A percentile compares a stretch with the other conserved stretches of the same genome.
phyloP scores from a whole-genome alignment of 2,329 filamentous ascomycete genomes.

The Cryphonectria nitschkei region DNA sequence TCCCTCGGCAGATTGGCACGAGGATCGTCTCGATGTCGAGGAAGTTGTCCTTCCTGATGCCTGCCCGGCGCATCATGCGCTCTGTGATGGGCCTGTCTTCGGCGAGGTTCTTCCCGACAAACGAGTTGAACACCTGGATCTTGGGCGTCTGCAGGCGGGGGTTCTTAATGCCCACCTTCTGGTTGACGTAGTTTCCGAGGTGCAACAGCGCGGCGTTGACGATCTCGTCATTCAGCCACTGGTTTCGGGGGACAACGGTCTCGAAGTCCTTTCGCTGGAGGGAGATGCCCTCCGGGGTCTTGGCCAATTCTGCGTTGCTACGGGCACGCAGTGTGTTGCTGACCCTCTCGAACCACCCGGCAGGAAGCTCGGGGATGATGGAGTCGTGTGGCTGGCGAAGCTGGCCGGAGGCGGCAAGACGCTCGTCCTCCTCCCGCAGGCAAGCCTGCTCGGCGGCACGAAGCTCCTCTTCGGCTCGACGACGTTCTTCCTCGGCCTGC shows the following conservation, averaged over 20 bases:
- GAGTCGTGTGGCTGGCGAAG: conserved; percentile 35
- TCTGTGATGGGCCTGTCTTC: conserved; percentile 52
- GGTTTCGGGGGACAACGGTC: conserved; percentile 58
- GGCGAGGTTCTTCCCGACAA: conserved; percentile 63
- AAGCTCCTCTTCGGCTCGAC: conserved; percentile 31
- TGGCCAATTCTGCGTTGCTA: conserved; percentile 44
- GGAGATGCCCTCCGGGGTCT: conserved; percentile 53
- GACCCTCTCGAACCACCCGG: conserved; percentile 45
- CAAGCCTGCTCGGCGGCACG: conserved; percentile 25
- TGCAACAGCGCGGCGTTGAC: conserved; percentile 69
- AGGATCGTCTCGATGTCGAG: conserved; percentile 69
- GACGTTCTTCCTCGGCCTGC: conserved; percentile 31
- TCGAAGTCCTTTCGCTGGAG: conserved; percentile 63
- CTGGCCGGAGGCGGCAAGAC: conserved; percentile 30
- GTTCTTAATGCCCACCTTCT: conserved; percentile 55
- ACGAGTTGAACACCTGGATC: conserved; percentile 66
- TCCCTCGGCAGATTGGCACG: conserved; percentile 66
- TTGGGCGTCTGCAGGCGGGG: conserved; percentile 55
- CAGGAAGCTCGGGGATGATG: conserved; percentile 38
- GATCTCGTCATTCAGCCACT: conserved; percentile 79
- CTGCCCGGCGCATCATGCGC: conserved; percentile 60
- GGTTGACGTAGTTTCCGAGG: conserved; percentile 63
- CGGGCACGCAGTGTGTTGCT: conserved; percentile 41
- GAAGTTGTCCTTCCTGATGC: conserved; percentile 63
- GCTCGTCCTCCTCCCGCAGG: conserved; percentile 29